A percentile compares a stretch with the other conserved stretches of the same genome.
Evolutionary conservation across 2,329 filamentous ascomycete genomes (phyloP).

Genomic region (Aspergillus candidus): DNA sequence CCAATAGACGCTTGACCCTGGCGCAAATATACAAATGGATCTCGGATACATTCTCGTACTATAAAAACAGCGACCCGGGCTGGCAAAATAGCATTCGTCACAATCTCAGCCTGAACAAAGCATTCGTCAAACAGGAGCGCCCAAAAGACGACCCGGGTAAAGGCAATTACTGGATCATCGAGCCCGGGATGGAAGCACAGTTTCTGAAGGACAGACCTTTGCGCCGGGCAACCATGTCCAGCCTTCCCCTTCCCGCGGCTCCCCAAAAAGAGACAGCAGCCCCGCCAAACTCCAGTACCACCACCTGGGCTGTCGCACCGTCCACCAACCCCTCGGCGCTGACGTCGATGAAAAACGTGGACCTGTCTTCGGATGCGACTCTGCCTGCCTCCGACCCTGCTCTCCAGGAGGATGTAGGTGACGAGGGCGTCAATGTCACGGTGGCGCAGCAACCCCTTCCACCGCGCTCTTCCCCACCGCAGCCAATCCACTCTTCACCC

Average conservation of each 20-base stretch:
- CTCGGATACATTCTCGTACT: slow-evolving; percentile 87
- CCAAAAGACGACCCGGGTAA: slow-evolving; percentile 97
- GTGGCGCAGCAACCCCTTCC: slow-evolving; percentile 20
- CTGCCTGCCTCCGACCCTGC: slow-evolving; percentile 64
- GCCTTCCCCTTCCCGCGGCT: slow-evolving; percentile 33
- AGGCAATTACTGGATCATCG: slow-evolving; percentile 94
- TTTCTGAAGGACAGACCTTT: slow-evolving; percentile 81
- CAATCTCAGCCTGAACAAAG: slow-evolving; percentile 94
- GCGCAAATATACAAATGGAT: slow-evolving; percentile 99
- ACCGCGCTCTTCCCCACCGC: slow-evolving; percentile 44
- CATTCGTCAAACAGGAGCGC: slow-evolving; percentile 89
- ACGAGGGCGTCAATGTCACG: slow-evolving; percentile 36
- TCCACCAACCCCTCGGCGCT: slow-evolving; percentile 16
- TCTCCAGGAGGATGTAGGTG: slow-evolving; percentile 48
- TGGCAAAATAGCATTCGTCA: slow-evolving; percentile 99
- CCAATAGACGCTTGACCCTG: slow-evolving; percentile 75
- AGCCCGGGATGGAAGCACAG: slow-evolving; percentile 78
- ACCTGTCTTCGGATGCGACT: slow-evolving; percentile 71
- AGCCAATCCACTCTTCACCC: slow-evolving; percentile 78
- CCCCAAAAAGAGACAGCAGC: slow-evolving; percentile 26
- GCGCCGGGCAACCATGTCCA: slow-evolving; percentile 42
- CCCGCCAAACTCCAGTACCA: slow-evolving; percentile 26
- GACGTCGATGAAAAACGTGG: slow-evolving; percentile 33
- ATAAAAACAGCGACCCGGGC: slow-evolving; percentile 74
- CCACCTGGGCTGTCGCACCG: slow-evolving; percentile 31